Evolutionary conservation across 2,329 filamentous ascomycete species (phyloP).

Genomic region (Phoma sp.): DNA sequence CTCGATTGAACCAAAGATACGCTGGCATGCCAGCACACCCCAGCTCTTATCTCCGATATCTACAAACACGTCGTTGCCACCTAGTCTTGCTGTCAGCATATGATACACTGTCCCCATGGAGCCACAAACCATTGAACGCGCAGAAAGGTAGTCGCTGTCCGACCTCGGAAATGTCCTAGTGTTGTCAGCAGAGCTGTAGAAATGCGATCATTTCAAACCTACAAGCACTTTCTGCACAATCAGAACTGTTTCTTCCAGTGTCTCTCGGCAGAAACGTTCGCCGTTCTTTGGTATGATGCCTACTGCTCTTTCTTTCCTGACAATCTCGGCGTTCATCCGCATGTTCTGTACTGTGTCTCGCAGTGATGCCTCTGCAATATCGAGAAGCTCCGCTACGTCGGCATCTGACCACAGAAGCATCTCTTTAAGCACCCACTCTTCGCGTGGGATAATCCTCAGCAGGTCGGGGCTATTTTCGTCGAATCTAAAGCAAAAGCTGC

Average conservation of each 20-base stretch:
- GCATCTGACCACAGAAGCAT: conserved; percentile 78
- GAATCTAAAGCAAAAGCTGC: conserved; percentile 92
- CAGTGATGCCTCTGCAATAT: conserved; percentile 85
- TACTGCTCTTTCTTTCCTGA: conserved; percentile 80
- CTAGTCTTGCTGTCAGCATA: conserved; percentile 42
- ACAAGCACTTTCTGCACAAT: conserved; percentile 87
- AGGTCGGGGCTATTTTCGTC: conserved; percentile 67
- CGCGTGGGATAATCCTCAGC: conserved; percentile 68
- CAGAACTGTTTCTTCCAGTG: conserved; percentile 92
- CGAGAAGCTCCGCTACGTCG: conserved; percentile 80
- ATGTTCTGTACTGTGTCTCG: conserved; percentile 81
- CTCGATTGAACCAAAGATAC: conserved; percentile 79
- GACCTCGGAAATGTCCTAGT: conserved; percentile 72
- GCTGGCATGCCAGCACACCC: conserved; percentile 91
- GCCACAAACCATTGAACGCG: conserved; percentile 79
- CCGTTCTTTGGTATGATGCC: conserved; percentile 62
- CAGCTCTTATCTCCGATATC: conserved; percentile 98
- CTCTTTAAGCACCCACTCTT: conserved; percentile 76
- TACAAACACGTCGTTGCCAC: conserved; percentile 95
- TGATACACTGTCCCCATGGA: background rate
- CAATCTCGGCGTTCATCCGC: conserved; percentile 76
- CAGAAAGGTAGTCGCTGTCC: conserved; percentile 82
- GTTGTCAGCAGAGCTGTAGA: conserved; percentile 7
- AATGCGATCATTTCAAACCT: conserved; percentile 9
- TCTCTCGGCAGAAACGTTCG: conserved; percentile 79